Conservation (phyloP, 352 stramenopile genomes). For the Pythium chondricola region DNA sequence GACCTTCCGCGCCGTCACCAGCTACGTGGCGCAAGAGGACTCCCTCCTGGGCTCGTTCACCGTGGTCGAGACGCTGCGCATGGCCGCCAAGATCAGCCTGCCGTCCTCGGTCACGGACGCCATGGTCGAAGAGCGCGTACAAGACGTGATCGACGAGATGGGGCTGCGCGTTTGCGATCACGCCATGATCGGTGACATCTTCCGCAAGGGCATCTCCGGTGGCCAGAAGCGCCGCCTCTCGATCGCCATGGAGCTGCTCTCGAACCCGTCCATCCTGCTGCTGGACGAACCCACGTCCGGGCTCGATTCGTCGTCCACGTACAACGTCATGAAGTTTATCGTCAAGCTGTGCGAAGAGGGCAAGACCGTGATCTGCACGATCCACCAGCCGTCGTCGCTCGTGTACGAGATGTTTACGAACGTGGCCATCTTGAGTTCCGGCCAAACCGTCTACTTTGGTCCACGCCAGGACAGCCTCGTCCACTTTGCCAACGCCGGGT, state of each 20-base stretch:
- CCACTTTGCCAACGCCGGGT: constrained; percentile 23
- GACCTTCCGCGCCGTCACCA: constrained; percentile 36
- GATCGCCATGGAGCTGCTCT: constrained; percentile 77
- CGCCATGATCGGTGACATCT: constrained; percentile 67
- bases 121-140: constrained; percentile 29
- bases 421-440: constrained; percentile 49
- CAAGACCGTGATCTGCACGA: constrained; percentile 53
- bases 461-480: constrained; percentile 13
- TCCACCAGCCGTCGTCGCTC: constrained; percentile 60
- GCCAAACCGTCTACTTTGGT: constrained; percentile 79
- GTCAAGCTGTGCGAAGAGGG: constrained; percentile 24
- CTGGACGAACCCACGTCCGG: constrained; percentile 73
- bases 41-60: constrained; percentile 61
- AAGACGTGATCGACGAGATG: constrained; percentile 54
- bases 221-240: constrained; percentile 74
- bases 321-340: constrained; percentile 45
- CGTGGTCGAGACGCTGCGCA: constrained; percentile 54
- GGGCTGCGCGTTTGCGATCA: constrained; percentile 31
- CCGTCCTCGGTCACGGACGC: constrained; percentile 22
- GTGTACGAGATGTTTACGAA: constrained; percentile 62
- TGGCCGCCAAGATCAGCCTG: constrained; percentile 54
- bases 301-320: constrained; percentile 40
- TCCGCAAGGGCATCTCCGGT: constrained; percentile 64
- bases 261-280: constrained; percentile 64
- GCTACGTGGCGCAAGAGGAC: constrained; percentile 70